Evolutionary conservation across 192 early-diverging fungal genomes (phyloP).

Genomic region (Haplosporangium gracile): DNA sequence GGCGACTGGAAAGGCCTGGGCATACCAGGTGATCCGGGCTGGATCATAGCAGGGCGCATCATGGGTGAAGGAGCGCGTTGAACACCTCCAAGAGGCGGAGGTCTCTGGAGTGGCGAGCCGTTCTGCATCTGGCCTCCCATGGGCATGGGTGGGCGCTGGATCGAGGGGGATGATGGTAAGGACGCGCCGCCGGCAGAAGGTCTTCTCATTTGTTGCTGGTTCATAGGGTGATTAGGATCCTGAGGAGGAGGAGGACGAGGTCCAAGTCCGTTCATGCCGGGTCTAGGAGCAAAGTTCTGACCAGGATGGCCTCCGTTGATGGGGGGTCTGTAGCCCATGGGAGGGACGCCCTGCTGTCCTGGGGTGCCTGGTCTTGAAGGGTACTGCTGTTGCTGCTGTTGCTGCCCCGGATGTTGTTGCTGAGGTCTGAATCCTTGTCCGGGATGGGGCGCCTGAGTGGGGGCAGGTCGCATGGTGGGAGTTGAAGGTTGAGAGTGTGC

Average conservation of each 20-base stretch:
- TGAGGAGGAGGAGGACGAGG: conserved; percentile 13
- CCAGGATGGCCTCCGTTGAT: neutral
- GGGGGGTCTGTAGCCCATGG: conserved; percentile 26
- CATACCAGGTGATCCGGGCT: conserved; percentile 28
- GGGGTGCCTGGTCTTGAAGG: conserved; percentile 19
- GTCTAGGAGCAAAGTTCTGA: conserved; percentile 3
- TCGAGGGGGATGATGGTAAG: conserved; percentile 20
- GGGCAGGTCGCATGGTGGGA: conserved; percentile 26
- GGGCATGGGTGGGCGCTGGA: conserved; percentile 31
- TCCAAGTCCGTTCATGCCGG: neutral
- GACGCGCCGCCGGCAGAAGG: conserved; percentile 23
- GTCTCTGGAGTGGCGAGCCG: conserved; percentile 26
- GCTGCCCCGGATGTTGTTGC: conserved; percentile 10
- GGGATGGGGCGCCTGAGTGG: conserved; percentile 7
- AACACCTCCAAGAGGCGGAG: conserved; percentile 21
- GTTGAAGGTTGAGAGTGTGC: conserved; percentile 23
- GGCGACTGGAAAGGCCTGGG: conserved; percentile 18
- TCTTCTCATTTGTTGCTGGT: conserved; percentile 22
- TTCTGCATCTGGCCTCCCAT: conserved; percentile 13
- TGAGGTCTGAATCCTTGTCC: conserved; percentile 31
- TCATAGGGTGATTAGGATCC: conserved; percentile 15
- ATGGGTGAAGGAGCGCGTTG: conserved; percentile 24
- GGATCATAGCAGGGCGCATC: conserved; percentile 27
- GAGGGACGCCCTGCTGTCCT: conserved; percentile 2
- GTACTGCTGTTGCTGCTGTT: conserved; percentile 14